These are phyloP conservation scores for Ustilago sp. DNA, from an alignment of 1,284 basidiomycete species.

Conservation along the genomic window DNA sequence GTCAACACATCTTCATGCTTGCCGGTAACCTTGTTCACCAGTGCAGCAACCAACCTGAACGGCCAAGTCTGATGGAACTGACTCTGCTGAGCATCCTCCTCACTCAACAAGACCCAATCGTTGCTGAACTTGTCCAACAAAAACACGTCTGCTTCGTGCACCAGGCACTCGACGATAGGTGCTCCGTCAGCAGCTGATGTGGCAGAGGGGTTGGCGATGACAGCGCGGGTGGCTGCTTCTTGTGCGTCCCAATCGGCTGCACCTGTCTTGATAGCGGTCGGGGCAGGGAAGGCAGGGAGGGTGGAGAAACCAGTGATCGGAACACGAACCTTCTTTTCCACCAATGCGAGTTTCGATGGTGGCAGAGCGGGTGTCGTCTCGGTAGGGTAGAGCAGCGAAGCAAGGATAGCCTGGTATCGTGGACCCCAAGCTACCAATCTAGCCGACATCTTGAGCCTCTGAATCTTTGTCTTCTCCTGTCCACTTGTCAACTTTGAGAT, in stretches of 20 bases:
- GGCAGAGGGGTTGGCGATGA: slow-evolving; percentile 23
- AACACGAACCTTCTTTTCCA: slow-evolving; percentile 64
- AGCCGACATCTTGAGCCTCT: slow-evolving; percentile 53
- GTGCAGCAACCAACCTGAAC: slow-evolving; percentile 24
- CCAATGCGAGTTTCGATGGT: slow-evolving; percentile 12
- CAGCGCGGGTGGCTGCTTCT: slow-evolving; percentile 49
- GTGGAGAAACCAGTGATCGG: slow-evolving; percentile 56
- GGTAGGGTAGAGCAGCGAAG: slow-evolving; percentile 2
- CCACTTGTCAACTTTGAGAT: slow-evolving; percentile 47
- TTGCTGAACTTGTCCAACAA: slow-evolving; percentile 45
- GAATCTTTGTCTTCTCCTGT: slow-evolving; percentile 53
- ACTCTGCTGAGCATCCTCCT: slow-evolving; percentile 34
- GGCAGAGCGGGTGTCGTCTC: background rate
- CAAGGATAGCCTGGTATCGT: slow-evolving; percentile 48
- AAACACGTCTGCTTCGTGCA: slow-evolving; percentile 46
- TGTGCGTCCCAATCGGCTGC: slow-evolving; percentile 62
- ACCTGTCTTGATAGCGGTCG: slow-evolving; percentile 22
- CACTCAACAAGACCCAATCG: slow-evolving; percentile 57
- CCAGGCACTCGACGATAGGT: slow-evolving; percentile 55
- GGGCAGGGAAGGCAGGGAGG: slow-evolving; percentile 48
- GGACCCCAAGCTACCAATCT: slow-evolving; percentile 61
- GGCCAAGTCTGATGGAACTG: slow-evolving; percentile 51
- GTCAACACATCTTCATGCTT: slow-evolving; percentile 29
- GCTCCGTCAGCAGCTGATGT: slow-evolving; percentile 11
- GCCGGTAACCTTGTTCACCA: slow-evolving; percentile 32